Base-by-base conservation (phyloP, 805 yeast genomes). In the Nakazawaea ernobii region DNA sequence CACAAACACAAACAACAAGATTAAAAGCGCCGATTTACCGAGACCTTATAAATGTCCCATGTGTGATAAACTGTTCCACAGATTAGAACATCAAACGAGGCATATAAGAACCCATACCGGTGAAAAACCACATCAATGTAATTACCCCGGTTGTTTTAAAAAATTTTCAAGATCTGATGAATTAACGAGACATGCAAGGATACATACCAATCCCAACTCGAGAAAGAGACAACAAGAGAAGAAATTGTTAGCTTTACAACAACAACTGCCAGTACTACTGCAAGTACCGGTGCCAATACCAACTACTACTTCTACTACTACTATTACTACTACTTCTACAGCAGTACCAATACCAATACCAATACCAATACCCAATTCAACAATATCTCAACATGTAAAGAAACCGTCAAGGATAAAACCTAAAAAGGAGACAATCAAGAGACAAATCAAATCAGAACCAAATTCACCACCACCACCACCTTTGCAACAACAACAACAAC, bases 31-130 rank as follows among this genome's bases (percentile, higher is more conserved):
- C 4, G 63, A 59, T 50, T 53, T 56, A 35, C 65, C 65, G 8
- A 59, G 95, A 53, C 97, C 96, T 2, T 90, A 86, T 71, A 80
- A 82, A 57, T 89, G 97, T 59, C 83, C 91, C 17, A 71, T 86
- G 57, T 89, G 97, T 65, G 82, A 79, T 43, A 86, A 88, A 67
- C 88, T 95, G 8, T 89, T 89, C 62, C 92, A 87, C 63, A 74
- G 96, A 51, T 69, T 89, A 42, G 97, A 89, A 63, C 97, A 89
- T 63, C 95, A 87, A 61, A 89, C 95, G 10, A 75, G 97, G 55
- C 97, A 89, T 62, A 84, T 90, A 55, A 73, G 96, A 49, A 89
- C 96, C 8, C 96, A 89, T 67, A 89, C 97, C 0, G 97, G 97
- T 42, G 96, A 89, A 62, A 86, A 88, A 62, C 96, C 96, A 2